phyloP scores from a whole-genome alignment of 371 early-diverging fungal species.

The Parasitella parasitica region DNA sequence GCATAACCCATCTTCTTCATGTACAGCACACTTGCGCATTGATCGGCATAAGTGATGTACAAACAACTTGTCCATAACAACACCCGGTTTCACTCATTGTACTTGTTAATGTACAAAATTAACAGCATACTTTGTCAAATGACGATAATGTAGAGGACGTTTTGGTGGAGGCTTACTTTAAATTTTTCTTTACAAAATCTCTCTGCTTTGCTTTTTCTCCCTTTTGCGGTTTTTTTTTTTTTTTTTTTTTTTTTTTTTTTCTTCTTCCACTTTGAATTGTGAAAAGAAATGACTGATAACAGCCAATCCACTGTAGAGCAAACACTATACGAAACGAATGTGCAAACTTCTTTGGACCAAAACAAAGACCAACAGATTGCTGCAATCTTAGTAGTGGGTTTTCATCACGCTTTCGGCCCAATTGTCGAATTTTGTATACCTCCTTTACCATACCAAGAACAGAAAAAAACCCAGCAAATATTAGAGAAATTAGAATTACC shows the following conservation, averaged over 20 bases:
- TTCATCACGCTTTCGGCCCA: slow-evolving; percentile 67
- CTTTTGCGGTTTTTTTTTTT: not conserved
- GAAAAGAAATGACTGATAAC: not conserved
- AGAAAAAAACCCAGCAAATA: slow-evolving; percentile 19
- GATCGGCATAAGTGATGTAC: not conserved
- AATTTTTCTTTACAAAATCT: not conserved
- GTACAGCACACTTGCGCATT: not conserved
- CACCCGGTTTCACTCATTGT: too few species aligned
- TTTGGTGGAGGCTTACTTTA: not conserved
- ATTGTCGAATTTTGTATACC: slow-evolving; percentile 76
- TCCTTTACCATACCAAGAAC: slow-evolving; percentile 57
- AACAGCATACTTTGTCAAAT: not conserved
- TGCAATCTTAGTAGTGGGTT: slow-evolving; percentile 49
- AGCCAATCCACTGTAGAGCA: not conserved
- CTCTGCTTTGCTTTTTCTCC: not conserved
- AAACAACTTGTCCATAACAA: too few species aligned
- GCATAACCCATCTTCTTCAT: not conserved
- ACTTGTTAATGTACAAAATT: too few species aligned
- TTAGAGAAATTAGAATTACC: slow-evolving; percentile 65
- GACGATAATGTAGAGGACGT: too few species aligned
- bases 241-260: not conserved
- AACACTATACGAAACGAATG: not conserved
- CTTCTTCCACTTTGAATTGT: too few species aligned
- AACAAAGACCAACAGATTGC: slow-evolving; percentile 43
- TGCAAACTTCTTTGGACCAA: slow-evolving; percentile 23